Evolutionary conservation across 495 filamentous ascomycete species (phyloP).

Genomic region (Elasticomyces elasticus): DNA sequence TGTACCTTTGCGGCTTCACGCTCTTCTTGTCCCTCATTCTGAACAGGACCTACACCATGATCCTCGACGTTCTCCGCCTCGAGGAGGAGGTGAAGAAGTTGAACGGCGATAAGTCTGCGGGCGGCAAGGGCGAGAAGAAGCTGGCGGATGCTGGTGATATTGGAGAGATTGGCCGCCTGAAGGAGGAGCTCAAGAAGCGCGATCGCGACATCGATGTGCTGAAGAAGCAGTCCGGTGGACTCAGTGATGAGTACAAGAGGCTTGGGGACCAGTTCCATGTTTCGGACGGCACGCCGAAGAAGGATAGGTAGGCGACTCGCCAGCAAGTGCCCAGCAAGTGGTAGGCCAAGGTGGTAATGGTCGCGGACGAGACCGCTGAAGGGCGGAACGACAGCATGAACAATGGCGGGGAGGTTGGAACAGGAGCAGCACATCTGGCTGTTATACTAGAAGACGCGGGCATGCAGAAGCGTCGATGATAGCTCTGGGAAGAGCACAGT

Average conservation of each 20-base stretch:
- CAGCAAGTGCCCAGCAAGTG: not conserved
- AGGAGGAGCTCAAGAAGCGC: slow-evolving; percentile 42
- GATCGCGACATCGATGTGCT: slow-evolving; percentile 38
- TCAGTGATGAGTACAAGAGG: slow-evolving; percentile 85
- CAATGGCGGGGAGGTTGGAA: too few species aligned
- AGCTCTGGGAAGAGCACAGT: too few species aligned
- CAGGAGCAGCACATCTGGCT: too few species aligned
- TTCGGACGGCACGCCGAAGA: slow-evolving; percentile 31
- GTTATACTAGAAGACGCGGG: too few species aligned
- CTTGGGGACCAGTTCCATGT: slow-evolving; percentile 68
- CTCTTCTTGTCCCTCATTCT: slow-evolving; percentile 97
- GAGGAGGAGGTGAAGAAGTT: slow-evolving; percentile 85
- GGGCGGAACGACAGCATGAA: too few species aligned
- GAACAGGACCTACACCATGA: slow-evolving; percentile 98
- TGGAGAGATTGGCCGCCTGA: slow-evolving; percentile 62
- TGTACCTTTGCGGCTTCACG: slow-evolving; percentile 99
- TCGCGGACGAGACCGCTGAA: not conserved
- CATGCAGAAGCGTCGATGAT: too few species aligned
- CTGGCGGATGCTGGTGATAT: slow-evolving; percentile 56
- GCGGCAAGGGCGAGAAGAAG: slow-evolving; percentile 57
- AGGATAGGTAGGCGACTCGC: slow-evolving; percentile 12
- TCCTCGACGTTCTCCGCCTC: slow-evolving; percentile 83
- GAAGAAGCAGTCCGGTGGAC: slow-evolving; percentile 63
- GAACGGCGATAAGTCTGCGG: slow-evolving; percentile 62
- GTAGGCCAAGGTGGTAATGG: not conserved